Evolutionary conservation across 306 rosid genomes (phyloP).

Genomic region (Spatholobus suberectus): DNA sequence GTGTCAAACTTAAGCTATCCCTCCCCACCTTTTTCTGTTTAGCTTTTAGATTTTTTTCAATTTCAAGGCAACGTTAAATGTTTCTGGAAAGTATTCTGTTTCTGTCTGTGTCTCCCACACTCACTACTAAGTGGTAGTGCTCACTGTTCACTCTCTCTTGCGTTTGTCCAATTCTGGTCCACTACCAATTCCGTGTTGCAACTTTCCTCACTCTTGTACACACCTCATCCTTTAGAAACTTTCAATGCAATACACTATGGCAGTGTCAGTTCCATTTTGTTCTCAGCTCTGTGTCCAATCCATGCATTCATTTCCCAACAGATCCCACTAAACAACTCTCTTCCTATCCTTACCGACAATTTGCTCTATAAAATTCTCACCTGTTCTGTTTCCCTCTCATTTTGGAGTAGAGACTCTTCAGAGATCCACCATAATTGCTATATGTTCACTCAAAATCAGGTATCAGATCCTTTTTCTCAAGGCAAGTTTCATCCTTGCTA

Average conservation of each 20-base stretch:
- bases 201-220: neutral
- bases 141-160: neutral
- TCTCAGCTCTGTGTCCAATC: neutral
- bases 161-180: constrained; percentile 4
- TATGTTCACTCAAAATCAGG: constrained; percentile 12
- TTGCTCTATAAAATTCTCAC: neutral
- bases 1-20: neutral
- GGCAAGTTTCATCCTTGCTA: neutral
- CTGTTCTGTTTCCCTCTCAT: neutral
- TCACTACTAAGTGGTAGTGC: neutral
- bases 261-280: neutral
- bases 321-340: neutral
- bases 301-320: constrained; percentile 24
- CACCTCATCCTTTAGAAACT: constrained; percentile 27
- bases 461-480: neutral
- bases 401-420: neutral
- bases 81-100: neutral
- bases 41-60: constrained; percentile 18
- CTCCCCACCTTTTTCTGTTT: neutral
- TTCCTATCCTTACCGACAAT: neutral
- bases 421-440: neutral
- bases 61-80: neutral
- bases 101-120: neutral
- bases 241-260: neutral
- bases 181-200: constrained; percentile 28